Base-by-base conservation (phyloP, 2,329 filamentous ascomycete species). In the Eurotiales sp. region DNA sequence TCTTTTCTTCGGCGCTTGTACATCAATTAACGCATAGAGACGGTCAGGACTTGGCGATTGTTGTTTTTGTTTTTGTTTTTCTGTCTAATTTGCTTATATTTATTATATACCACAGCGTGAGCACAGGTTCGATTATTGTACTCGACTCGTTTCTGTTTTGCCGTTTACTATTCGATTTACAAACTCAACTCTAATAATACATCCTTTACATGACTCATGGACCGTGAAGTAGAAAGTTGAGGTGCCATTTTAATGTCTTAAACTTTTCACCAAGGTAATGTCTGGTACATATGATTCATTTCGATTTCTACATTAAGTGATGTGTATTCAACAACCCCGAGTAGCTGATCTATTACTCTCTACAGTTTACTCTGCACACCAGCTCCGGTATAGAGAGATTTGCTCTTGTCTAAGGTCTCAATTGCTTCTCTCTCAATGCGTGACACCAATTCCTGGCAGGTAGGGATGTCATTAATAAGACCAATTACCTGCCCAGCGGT, bases 401-500 rank as follows among this genome's bases (percentile, higher is more conserved):
- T 73, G 55, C 80, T 81, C 62, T 83, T 80, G 62, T 72, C 78
- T 56, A 91, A 72, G 3, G 85, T 77, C 52, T 81, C 77, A 65
- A 86, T 79, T 0, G 88, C 88, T 68, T 92, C 88, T 66, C 77
- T 84, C 75, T 91, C 87, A 60, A 93, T 91, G 52, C 88, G 80
- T 59, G 76, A 76, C 8, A 90, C 73, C 22, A 93, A 73, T 1
- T 74, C 83, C 42, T 80, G 79, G 64, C 88, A 92, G 0, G 85
- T 88, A 8, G 87, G 87, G 50, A 91, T 88, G 61, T 93, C 88
- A 60, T 92, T 83, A 56, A 93, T 93, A 51, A 93, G 69, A 5
- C 88, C 88, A 58, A 99, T 96, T 59, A 97, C 92, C 69, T 96
- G 92, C 10, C 93, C 93, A 8, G 92, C 90, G 17, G 93, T 97